Conservation (phyloP, 2,329 filamentous ascomycete species). For the Sclerotinia nivalis region DNA sequence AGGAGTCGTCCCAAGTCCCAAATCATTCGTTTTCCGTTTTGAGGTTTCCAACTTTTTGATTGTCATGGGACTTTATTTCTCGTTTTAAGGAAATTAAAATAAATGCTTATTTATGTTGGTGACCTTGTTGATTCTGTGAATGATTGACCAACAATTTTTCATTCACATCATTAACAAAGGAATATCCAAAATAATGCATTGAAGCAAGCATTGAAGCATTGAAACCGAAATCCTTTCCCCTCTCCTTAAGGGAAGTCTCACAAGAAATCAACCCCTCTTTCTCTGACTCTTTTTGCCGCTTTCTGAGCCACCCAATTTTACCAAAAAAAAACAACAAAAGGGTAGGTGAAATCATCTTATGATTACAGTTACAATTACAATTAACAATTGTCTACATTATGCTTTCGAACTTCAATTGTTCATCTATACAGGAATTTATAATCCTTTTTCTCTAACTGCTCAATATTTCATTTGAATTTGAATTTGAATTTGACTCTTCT, state of each 20-base stretch:
- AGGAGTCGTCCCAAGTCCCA: background rate
- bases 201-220: background rate
- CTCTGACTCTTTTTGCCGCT: background rate
- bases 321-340: background rate
- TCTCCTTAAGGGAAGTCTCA: background rate
- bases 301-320: slow-evolving; percentile 6
- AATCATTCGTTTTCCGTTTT: background rate
- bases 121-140: background rate
- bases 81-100: slow-evolving; percentile 6
- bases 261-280: slow-evolving; percentile 2
- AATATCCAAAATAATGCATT: background rate
- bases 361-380: background rate
- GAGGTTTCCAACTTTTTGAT: background rate
- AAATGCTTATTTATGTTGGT: background rate
- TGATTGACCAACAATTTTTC: background rate
- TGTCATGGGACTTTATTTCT: slow-evolving; percentile 1
- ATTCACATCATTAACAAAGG: background rate
- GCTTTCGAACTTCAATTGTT: background rate
- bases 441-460: background rate
- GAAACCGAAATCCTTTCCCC: background rate
- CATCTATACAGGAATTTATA: background rate
- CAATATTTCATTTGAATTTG: too few species aligned
- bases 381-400: slow-evolving; percentile 1
- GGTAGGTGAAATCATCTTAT: background rate
- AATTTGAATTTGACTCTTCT: background rate